Evolutionary conservation across 805 yeast species (phyloP).

Genomic region (Yarrowia deformans): DNA sequence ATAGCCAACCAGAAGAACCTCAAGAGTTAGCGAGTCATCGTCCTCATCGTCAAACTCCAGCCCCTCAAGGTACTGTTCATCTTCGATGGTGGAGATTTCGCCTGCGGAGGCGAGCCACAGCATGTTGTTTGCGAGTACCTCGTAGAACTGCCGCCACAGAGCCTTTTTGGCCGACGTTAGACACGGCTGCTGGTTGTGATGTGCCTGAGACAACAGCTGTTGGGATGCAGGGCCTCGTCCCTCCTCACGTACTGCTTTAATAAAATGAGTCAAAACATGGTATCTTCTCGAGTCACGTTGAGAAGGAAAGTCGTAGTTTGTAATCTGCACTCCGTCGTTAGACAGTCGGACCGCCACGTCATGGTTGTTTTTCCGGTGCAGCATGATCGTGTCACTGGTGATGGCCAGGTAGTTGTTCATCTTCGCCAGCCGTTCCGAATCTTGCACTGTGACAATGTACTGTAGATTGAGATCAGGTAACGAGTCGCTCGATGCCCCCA

Average conservation of each 20-base stretch:
- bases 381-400: slow-evolving; percentile 30
- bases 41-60: slow-evolving; percentile 34
- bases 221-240: slow-evolving; percentile 19
- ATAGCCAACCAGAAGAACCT: slow-evolving; percentile 31
- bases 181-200: slow-evolving; percentile 2
- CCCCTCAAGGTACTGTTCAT: slow-evolving; percentile 32
- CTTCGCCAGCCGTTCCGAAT: slow-evolving; percentile 18
- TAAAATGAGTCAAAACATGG: slow-evolving; percentile 32
- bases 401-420: slow-evolving; percentile 26
- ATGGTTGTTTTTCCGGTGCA: slow-evolving; percentile 3
- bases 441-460: slow-evolving; percentile 14
- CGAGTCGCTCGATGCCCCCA: slow-evolving; percentile 14
- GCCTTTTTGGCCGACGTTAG: slow-evolving; percentile 4
- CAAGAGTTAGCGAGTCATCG: slow-evolving; percentile 19
- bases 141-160: slow-evolving; percentile 31
- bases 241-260: slow-evolving; percentile 25
- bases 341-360: slow-evolving; percentile 23
- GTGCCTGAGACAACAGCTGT: slow-evolving; percentile 15
- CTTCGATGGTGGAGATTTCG: slow-evolving; percentile 33
- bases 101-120: slow-evolving; percentile 38
- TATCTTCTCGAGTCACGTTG: slow-evolving; percentile 24
- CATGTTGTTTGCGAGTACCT: slow-evolving; percentile 31
- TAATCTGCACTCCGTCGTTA: slow-evolving; percentile 11
- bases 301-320: slow-evolving; percentile 8
- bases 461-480: slow-evolving; percentile 22